Conservation (phyloP, 495 filamentous ascomycete species). For the Neurospora terricola region DNA sequence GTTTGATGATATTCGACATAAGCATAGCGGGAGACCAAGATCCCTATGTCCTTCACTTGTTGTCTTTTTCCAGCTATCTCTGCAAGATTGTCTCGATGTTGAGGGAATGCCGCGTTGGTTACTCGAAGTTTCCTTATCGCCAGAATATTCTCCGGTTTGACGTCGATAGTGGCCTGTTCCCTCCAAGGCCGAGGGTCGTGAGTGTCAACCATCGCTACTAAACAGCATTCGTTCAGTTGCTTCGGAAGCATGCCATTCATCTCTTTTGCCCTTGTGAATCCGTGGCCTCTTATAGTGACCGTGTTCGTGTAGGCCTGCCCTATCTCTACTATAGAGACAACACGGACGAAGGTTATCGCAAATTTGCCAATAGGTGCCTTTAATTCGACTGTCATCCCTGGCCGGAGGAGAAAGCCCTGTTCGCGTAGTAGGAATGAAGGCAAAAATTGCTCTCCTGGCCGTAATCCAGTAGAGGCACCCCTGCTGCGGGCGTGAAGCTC, state of each 20-base stretch:
- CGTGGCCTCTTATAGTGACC: slow-evolving; percentile 3
- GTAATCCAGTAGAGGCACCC: not conserved
- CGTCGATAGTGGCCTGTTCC: slow-evolving; percentile 36
- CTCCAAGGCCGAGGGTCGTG: slow-evolving; percentile 28
- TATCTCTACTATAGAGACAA: too few species aligned
- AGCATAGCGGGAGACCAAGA: slow-evolving; percentile 31
- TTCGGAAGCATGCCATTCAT: not conserved
- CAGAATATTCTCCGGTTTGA: slow-evolving; percentile 25
- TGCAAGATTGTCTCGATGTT: slow-evolving; percentile 12
- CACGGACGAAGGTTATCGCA: slow-evolving; percentile 2
- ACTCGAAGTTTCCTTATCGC: slow-evolving; percentile 32
- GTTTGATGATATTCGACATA: slow-evolving; percentile 16
- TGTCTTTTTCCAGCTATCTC: not conserved
- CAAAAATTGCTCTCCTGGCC: not conserved
- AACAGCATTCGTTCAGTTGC: slow-evolving; percentile 29
- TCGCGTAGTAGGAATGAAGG: not conserved
- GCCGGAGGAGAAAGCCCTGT: not conserved
- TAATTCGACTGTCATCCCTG: slow-evolving; percentile 1
- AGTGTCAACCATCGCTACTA: slow-evolving; percentile 37
- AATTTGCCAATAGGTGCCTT: not conserved
- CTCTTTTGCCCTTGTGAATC: not conserved
- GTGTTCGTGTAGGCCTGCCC: not conserved
- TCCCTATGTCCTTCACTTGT: slow-evolving; percentile 15
- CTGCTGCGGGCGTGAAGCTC: rapidly evolving
- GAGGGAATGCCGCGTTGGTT: slow-evolving; percentile 43